Base-by-base conservation (phyloP, 495 filamentous ascomycete genomes). In the Aspergillus haitiensis region DNA sequence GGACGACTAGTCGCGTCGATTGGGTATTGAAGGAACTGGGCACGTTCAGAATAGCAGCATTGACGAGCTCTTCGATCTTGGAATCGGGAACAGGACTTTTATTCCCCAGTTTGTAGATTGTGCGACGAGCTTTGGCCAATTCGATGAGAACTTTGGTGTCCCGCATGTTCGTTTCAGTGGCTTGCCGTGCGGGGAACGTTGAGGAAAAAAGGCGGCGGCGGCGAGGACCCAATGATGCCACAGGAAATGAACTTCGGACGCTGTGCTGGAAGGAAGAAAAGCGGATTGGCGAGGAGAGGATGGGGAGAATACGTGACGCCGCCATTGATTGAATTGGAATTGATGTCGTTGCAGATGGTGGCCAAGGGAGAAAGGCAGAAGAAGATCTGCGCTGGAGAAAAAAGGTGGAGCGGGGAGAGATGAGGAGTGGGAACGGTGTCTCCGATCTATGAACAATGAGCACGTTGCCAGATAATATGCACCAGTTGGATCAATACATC, bases 1-100 rank as follows among this genome's bases (percentile, higher is more conserved):
- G 64, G 1, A 84, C 67, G 12, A 82, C 72, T 15, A 79, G 44
- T 12, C 82, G 78, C 0, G 78, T 79, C 33, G 81, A 80, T 58
- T 84, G 82, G 35, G 79, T 81, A 68, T 84, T 82, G 73, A 83
- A 84, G 7, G 82, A 69, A 59, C 75, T 80, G 58, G 82, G 81
- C 21, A 77, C 69, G 54, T 78, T 70, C 49, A 76, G 67, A 58
- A 84, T 72, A 53, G 79, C 76, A 9, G 74, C 60, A 46, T 75
- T 68, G 63, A 83, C 76, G 47, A 84, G 71, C 52, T 80, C 72
- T 56, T 80, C 73, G 67, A 84, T 75, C 61, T 76, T 72, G 57
- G 66, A 63, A 65, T 84, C 81, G 6, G 79, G 60, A 48, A 82
- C 72, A 27, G 77, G 70, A 58, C 75, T 76, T 44, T 70, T 72